Base-by-base conservation (phyloP, 1,284 basidiomycete species). In the Trametes pubescens region DNA sequence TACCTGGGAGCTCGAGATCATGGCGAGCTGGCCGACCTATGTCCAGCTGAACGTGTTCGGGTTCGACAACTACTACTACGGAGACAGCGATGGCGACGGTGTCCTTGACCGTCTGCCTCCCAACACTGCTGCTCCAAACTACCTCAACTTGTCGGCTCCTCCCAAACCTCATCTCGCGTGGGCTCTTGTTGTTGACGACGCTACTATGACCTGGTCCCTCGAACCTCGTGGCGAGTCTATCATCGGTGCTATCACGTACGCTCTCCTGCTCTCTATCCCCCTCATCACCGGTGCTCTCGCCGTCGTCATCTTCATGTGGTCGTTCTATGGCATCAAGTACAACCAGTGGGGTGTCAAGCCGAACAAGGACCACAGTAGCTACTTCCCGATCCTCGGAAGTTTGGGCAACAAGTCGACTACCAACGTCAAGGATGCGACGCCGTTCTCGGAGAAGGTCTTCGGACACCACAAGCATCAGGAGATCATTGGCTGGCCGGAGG, bases 301-400 rank as follows among this genome's bases (percentile, higher is more conserved):
- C 5, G 93, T 94, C 38, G 76, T 90, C 59, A 79, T 94, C 78
- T 97, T 97, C 86, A 93, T 95, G 86, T 95, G 92, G 90, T 91
- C 92, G 13, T 97, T 97, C 85, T 97, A 97, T 75, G 93, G 93
- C 24, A 96, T 97, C 82, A 94, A 87, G 76, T 90, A 95, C 81
- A 97, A 97, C 80, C 90, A 90, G 77, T 96, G 90, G 80, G 94
- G 94, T 81, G 86, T 91, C 70, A 89, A 92, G 78, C 84, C 88
- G 44, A 75, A 72, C 66, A 91, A 91, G 76, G 81, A 82, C 66
- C 80, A 88, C 74, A 83, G 84, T 75, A 86, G 84, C 77, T 92
- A 93, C 76, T 86, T 93, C 81, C 92, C 91, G 26, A 93, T 93
- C 70, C 78, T 93, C 37, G 89, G 89, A 38, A 76, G 79, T 6